These are phyloP conservation scores for Vigna angularis DNA, from an alignment of 306 rosid genomes.

Conservation along the genomic window DNA sequence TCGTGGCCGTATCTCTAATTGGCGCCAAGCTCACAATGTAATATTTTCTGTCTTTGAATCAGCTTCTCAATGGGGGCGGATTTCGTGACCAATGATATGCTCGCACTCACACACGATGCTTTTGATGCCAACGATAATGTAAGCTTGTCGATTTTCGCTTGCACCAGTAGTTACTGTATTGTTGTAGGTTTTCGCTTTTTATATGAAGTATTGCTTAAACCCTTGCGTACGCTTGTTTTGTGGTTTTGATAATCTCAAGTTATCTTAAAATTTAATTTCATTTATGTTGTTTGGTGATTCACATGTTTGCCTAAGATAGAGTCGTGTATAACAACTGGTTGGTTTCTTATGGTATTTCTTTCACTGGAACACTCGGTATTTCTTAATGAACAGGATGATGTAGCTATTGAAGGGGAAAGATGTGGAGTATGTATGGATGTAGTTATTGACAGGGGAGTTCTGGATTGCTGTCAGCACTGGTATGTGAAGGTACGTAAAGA, in stretches of 20 bases:
- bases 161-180: neutral
- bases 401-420: slow-evolving; percentile 65
- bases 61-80: slow-evolving; percentile 66
- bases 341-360: slow-evolving; percentile 21
- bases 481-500: slow-evolving; percentile 32
- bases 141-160: slow-evolving; percentile 32
- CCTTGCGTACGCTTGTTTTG: slow-evolving; percentile 23
- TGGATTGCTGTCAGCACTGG: slow-evolving; percentile 99
- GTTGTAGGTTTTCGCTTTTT: neutral
- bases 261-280: neutral
- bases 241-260: slow-evolving; percentile 2
- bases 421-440: slow-evolving; percentile 98
- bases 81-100: slow-evolving; percentile 56
- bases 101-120: slow-evolving; percentile 57
- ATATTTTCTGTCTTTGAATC: slow-evolving; percentile 41
- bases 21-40: neutral
- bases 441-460: slow-evolving; percentile 87
- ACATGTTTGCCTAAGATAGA: neutral
- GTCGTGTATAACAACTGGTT: neutral
- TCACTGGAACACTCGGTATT: slow-evolving; percentile 8
- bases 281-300: neutral
- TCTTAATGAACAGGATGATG: slow-evolving; percentile 61
- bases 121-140: slow-evolving; percentile 61
- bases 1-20: slow-evolving; percentile 24
- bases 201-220: slow-evolving; percentile 30